Percentiles rank a stretch among this genome's conserved stretches.
phyloP scores from a whole-genome alignment of 495 filamentous ascomycete genomes.

The Aspergillus olivimuriae region DNA sequence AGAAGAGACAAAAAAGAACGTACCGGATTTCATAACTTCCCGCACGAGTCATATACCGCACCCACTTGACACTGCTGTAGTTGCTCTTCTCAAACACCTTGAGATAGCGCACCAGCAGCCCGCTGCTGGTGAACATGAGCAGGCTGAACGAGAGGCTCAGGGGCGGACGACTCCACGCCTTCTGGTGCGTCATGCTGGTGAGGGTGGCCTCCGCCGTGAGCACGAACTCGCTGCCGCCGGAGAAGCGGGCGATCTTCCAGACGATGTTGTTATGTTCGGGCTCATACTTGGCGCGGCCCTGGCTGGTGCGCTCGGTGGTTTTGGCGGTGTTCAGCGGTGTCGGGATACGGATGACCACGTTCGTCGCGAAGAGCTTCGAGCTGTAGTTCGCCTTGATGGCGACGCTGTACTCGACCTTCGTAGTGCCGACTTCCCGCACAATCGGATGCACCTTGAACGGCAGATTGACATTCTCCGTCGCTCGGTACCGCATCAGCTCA shows the following conservation, averaged over 20 bases:
- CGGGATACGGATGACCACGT: slow-evolving; percentile 92
- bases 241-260: slow-evolving; percentile 98
- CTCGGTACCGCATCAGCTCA: slow-evolving; percentile 98
- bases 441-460: slow-evolving; percentile 99
- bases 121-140: slow-evolving; percentile 96
- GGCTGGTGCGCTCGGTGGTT: slow-evolving; percentile 87
- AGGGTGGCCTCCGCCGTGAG: slow-evolving; percentile 89
- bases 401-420: slow-evolving; percentile 98
- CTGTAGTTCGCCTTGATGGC: slow-evolving; percentile 96
- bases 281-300: slow-evolving; percentile 98
- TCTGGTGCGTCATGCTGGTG: slow-evolving; percentile 97
- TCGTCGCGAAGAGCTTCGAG: slow-evolving; percentile 92
- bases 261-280: slow-evolving; percentile 96
- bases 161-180: slow-evolving; percentile 92
- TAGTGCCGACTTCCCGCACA: slow-evolving; percentile 93
- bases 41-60: slow-evolving; percentile 97
- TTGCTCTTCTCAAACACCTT: slow-evolving; percentile 99
- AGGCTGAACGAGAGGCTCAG: slow-evolving; percentile 86
- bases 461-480: slow-evolving; percentile 98
- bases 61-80: slow-evolving; percentile 98
- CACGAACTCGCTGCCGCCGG: slow-evolving; percentile 91
- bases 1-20: slow-evolving; percentile 8
- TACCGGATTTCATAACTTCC: slow-evolving; percentile 55
- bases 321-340: slow-evolving; percentile 94
- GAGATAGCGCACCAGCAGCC: slow-evolving; percentile 86